Evolutionary conservation across 192 early-diverging fungal species (phyloP).

Genomic region (Paraglomus brasilianum): DNA sequence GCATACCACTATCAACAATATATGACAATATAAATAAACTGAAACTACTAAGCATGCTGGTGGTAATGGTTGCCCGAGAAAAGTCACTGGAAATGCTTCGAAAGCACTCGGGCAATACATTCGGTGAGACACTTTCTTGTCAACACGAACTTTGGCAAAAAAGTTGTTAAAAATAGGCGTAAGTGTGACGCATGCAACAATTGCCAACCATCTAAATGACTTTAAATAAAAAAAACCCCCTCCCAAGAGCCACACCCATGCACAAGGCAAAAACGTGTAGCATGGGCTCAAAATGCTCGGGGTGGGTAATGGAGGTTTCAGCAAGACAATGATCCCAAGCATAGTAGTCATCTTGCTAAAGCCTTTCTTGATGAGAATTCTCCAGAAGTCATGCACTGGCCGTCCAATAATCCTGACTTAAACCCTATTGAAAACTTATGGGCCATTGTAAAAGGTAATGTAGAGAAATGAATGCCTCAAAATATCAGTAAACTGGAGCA

Average conservation of each 20-base stretch:
- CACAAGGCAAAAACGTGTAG: not conserved
- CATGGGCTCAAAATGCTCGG: conserved; percentile 19
- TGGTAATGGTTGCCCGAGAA: conserved; percentile 3
- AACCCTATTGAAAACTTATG: no score
- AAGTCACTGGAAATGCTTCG: not conserved
- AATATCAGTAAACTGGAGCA: conserved; percentile 10
- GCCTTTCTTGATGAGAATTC: conserved; percentile 2
- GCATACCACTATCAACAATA: not conserved
- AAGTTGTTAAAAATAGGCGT: conserved; percentile 8
- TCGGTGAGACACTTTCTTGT: not conserved
- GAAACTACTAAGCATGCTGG: not conserved
- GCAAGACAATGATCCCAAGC: conserved; percentile 21
- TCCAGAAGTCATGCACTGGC: conserved; percentile 8
- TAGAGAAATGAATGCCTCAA: conserved; percentile 14
- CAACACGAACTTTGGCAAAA: not conserved
- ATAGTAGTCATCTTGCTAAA: conserved; percentile 12
- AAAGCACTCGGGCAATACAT: conserved; percentile 11
- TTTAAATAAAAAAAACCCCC: not conserved
- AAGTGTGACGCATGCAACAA: not conserved
- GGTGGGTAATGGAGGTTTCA: not conserved
- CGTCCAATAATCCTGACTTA: conserved; percentile 7
- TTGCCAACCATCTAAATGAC: not conserved
- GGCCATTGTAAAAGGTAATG: not conserved
- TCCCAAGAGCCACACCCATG: not conserved
- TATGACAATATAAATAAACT: conserved; percentile 24